Evolutionary conservation across 2,329 filamentous ascomycete species (phyloP).

Genomic region (Colletotrichum tropicale): DNA sequence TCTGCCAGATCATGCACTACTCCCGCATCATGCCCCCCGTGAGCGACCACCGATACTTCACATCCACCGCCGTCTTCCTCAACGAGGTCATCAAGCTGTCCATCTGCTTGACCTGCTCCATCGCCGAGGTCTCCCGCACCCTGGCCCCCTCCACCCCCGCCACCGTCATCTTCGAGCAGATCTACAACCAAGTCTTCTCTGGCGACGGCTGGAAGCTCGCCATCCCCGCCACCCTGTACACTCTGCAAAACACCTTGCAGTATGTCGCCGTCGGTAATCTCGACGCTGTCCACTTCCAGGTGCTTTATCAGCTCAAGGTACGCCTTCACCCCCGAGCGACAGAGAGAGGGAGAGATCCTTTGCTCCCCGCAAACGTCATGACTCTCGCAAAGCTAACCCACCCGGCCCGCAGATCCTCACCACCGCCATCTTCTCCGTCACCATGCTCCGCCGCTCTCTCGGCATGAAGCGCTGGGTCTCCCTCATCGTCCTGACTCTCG

Average conservation of each 20-base stretch:
- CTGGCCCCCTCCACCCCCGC: conserved; percentile 80
- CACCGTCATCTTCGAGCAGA: conserved; percentile 78
- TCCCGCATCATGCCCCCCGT: conserved; percentile 89
- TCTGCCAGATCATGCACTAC: conserved; percentile 83
- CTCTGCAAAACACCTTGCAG: conserved; percentile 90
- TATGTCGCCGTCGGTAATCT: conserved; percentile 91
- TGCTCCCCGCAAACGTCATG: neutral
- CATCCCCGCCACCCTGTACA: conserved; percentile 87
- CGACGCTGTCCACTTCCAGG: conserved; percentile 91
- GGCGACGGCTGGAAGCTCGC: conserved; percentile 95
- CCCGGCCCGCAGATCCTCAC: conserved; percentile 70
- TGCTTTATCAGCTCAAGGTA: conserved; percentile 89
- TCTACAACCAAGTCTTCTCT: conserved; percentile 82
- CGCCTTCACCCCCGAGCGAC: neutral
- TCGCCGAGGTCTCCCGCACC: conserved; percentile 84
- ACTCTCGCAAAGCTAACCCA: neutral
- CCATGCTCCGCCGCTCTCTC: conserved; percentile 74
- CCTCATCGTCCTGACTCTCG: conserved; percentile 78
- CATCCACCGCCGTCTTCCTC: conserved; percentile 92
- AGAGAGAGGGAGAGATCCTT: neutral
- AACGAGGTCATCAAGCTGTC: conserved; percentile 91
- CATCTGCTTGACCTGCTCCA: conserved; percentile 83
- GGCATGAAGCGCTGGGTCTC: conserved; percentile 79
- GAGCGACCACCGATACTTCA: conserved; percentile 86
- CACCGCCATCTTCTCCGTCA: conserved; percentile 84